phyloP scores from a whole-genome alignment of 768 basidiomycete species.

The Boletales sp. region DNA sequence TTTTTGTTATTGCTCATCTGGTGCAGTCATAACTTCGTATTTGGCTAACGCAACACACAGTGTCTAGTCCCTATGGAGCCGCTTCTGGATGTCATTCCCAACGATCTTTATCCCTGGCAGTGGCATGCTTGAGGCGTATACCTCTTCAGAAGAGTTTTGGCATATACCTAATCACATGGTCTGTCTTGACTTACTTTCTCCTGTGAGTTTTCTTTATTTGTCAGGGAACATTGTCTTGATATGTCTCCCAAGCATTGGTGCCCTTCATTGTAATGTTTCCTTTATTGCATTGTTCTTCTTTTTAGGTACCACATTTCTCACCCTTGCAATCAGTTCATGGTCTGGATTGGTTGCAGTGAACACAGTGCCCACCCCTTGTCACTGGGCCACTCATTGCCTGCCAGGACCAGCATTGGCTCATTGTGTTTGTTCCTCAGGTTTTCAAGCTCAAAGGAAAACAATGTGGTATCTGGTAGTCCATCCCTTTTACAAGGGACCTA shows the following conservation, averaged over 20 bases:
- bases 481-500: too few relatives aligned
- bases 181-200: conserved; percentile 65
- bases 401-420: too few relatives aligned
- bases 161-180: conserved; percentile 77
- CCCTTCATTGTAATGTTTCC: conserved; percentile 47
- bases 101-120: conserved; percentile 67
- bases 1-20: background rate
- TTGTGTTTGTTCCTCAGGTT: too few relatives aligned
- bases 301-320: conserved; percentile 50
- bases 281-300: conserved; percentile 50
- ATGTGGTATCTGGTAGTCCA: too few relatives aligned
- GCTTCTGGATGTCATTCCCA: conserved; percentile 86
- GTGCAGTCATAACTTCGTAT: background rate
- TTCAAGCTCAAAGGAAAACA: too few relatives aligned
- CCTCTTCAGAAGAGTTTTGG: conserved; percentile 48
- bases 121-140: conserved; percentile 58
- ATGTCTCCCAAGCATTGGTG: conserved; percentile 36
- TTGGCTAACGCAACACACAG: conserved; percentile 32
- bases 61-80: conserved; percentile 81
- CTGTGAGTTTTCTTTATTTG: conserved; percentile 39
- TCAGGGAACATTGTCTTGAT: background rate
- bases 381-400: too few relatives aligned
- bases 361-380: too few relatives aligned
- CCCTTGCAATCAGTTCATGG: conserved; percentile 42
- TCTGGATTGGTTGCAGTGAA: conserved; percentile 13